These are phyloP conservation scores for Pulveroboletus ravenelii DNA, from an alignment of 768 basidiomycete genomes.

Conservation along the genomic window DNA sequence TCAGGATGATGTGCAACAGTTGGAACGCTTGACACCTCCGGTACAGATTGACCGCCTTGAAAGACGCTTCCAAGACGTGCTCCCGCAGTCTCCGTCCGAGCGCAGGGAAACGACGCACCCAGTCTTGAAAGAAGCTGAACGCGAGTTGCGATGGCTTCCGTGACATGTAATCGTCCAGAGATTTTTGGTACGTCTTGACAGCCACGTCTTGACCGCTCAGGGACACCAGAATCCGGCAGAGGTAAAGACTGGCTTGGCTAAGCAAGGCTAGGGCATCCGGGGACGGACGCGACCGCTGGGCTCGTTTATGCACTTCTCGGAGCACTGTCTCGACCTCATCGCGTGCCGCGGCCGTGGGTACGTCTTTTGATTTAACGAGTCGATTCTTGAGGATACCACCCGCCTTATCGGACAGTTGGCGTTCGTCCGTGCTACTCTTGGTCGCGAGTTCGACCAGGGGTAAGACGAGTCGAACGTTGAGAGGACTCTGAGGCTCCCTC, in stretches of 20 bases:
- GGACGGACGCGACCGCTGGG: slow-evolving; percentile 58
- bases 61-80: slow-evolving; percentile 52
- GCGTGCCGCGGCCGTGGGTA: slow-evolving; percentile 35
- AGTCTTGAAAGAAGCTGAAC: slow-evolving; percentile 71
- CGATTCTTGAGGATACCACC: slow-evolving; percentile 71
- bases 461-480: slow-evolving; percentile 60
- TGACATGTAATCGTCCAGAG: slow-evolving; percentile 69
- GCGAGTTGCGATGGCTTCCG: slow-evolving; percentile 79
- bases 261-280: slow-evolving; percentile 61
- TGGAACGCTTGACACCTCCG: slow-evolving; percentile 71
- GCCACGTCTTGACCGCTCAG: slow-evolving; percentile 39
- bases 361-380: slow-evolving; percentile 69
- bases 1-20: slow-evolving; percentile 61
- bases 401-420: slow-evolving; percentile 86
- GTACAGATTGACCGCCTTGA: slow-evolving; percentile 68
- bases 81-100: slow-evolving; percentile 63
- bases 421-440: slow-evolving; percentile 67
- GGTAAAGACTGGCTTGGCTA: slow-evolving; percentile 65
- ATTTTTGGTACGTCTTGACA: slow-evolving; percentile 54
- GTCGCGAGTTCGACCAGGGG: slow-evolving; percentile 76
- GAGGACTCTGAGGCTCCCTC: slow-evolving; percentile 69
- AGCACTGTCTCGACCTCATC: slow-evolving; percentile 44
- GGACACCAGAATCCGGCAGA: slow-evolving; percentile 49
- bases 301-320: slow-evolving; percentile 64
- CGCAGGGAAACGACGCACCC: slow-evolving; percentile 59